A percentile compares a stretch with the other conserved stretches of the same genome.
These are phyloP conservation scores for Termitomyces sp. DNA, from an alignment of 768 basidiomycete species.

Conservation along the genomic window DNA sequence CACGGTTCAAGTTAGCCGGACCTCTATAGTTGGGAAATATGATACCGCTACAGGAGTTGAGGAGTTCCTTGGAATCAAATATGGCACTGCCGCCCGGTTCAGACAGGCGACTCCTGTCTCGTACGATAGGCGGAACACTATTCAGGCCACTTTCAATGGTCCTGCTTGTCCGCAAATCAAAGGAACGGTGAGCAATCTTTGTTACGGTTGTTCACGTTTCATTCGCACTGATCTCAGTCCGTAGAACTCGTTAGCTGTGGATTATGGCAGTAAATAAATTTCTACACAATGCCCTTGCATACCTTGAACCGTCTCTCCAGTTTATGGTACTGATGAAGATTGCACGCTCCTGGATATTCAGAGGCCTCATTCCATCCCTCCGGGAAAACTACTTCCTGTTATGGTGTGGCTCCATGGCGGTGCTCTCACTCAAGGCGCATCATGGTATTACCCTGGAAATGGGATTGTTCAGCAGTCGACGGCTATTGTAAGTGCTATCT, in stretches of 20 bases:
- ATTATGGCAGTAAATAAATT: conserved; percentile 12
- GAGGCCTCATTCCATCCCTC: conserved; percentile 8
- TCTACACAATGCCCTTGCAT: background rate
- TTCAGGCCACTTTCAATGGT: conserved; percentile 9
- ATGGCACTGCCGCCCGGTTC: conserved; percentile 13
- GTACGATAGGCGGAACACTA: background rate
- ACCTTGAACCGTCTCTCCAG: background rate
- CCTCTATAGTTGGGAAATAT: conserved; percentile 12
- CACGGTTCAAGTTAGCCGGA: conserved; percentile 6
- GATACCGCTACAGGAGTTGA: conserved; percentile 14
- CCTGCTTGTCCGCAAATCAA: conserved; percentile 16
- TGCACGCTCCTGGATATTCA: conserved; percentile 16
- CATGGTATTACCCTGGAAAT: conserved; percentile 14
- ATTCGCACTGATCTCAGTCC: background rate
- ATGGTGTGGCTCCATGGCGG: conserved; percentile 18
- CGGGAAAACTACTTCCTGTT: conserved; percentile 11
- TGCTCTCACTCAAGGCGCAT: conserved; percentile 16
- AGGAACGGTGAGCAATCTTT: conserved; percentile 9
- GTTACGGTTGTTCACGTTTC: too few relatives aligned
- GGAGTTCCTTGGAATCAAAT: conserved; percentile 14
- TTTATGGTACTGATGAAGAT: conserved; percentile 15
- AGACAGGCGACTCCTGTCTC: conserved; percentile 10
- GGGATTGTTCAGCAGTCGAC: conserved; percentile 14
- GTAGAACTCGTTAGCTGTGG: conserved; percentile 14
- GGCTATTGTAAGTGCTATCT: conserved; percentile 6